A percentile compares a stretch with the other conserved stretches of the same genome.
These are phyloP conservation scores for Canna indica DNA, from an alignment of 176 grass and related monocot genomes.

Conservation along the genomic window DNA sequence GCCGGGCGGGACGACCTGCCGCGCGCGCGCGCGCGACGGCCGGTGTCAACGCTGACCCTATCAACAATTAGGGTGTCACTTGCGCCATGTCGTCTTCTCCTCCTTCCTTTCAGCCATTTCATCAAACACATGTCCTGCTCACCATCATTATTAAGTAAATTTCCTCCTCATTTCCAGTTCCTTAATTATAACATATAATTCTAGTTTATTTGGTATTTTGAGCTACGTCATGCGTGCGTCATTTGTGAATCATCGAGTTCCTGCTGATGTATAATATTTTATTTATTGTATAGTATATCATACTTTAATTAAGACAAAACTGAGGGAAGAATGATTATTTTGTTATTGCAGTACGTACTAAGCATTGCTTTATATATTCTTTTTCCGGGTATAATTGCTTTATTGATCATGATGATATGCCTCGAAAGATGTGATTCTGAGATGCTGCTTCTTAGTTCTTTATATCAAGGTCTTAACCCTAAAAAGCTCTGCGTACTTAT, in stretches of 20 bases:
- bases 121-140: too few relatives aligned
- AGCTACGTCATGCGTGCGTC: background rate
- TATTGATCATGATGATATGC: background rate
- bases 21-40: too few relatives aligned
- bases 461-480: background rate
- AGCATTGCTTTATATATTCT: background rate
- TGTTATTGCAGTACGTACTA: background rate
- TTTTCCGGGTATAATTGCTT: background rate
- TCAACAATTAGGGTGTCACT: background rate
- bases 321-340: background rate
- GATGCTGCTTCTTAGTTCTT: background rate
- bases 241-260: background rate
- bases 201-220: background rate
- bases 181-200: too few relatives aligned
- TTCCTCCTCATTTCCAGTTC: too few relatives aligned
- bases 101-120: too few relatives aligned
- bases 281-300: too few relatives aligned
- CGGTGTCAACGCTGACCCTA: background rate
- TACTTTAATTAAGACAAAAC: too few relatives aligned
- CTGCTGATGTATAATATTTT: too few relatives aligned
- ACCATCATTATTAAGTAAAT: too few relatives aligned
- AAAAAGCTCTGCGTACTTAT: background rate
- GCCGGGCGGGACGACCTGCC: too few relatives aligned
- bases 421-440: background rate
- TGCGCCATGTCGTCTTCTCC: background rate